Evolutionary conservation across 352 stramenopile genomes (phyloP).

Genomic region (Globisporangium middletonii): DNA sequence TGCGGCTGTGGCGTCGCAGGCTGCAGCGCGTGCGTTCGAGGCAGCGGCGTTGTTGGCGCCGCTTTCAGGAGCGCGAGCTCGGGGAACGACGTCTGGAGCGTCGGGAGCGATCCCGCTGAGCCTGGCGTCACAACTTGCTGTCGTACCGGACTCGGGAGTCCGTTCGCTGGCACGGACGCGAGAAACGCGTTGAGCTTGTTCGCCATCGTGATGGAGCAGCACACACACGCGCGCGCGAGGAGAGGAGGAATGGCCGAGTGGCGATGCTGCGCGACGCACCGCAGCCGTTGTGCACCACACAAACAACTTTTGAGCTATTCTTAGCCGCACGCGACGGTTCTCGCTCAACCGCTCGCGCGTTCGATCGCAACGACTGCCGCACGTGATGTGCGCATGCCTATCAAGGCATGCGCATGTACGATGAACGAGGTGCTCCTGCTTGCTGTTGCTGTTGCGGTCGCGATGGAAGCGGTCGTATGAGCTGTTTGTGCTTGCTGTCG

Average conservation of each 20-base stretch:
- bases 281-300: too few species aligned
- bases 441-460: too few species aligned
- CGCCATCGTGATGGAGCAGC: slow-evolving; percentile 21
- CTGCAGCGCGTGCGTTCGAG: slow-evolving; percentile 12
- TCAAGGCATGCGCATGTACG: too few species aligned
- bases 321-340: too few species aligned
- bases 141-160: slow-evolving; percentile 24
- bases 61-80: slow-evolving; percentile 20
- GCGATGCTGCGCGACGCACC: too few species aligned
- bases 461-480: too few species aligned
- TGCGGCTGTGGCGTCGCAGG: slow-evolving; percentile 43
- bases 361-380: too few species aligned
- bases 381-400: too few species aligned
- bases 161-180: slow-evolving; percentile 59
- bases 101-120: background rate
- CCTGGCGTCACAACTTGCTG: slow-evolving; percentile 14
- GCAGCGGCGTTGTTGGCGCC: background rate
- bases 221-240: slow-evolving; percentile 11
- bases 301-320: too few species aligned
- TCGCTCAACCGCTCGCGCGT: too few species aligned
- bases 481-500: too few species aligned
- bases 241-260: background rate
- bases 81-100: slow-evolving; percentile 14
- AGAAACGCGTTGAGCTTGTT: slow-evolving; percentile 79
- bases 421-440: too few species aligned